A percentile compares a stretch with the other conserved stretches of the same genome.
phyloP scores from a whole-genome alignment of 306 rosid species.

The Begonia loranthoides region DNA sequence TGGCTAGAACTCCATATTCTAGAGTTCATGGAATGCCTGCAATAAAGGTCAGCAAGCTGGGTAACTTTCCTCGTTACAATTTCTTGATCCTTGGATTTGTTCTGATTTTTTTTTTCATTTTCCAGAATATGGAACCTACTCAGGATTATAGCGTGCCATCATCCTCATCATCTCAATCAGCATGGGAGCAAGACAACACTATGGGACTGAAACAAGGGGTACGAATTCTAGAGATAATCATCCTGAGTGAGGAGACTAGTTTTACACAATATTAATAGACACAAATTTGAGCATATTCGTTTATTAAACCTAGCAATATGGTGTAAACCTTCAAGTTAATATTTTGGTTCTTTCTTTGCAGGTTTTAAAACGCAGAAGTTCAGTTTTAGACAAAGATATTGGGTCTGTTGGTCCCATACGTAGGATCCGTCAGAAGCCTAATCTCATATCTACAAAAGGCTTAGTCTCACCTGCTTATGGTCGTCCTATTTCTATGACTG shows the following conservation, averaged over 20 bases:
- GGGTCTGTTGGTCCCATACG: constrained; percentile 82
- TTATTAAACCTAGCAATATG: no score
- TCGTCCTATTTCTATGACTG: constrained; percentile 24
- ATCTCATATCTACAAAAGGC: constrained; percentile 49
- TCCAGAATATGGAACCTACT: constrained; percentile 31
- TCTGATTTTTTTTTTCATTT: constrained; percentile 9
- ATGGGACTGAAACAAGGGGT: constrained; percentile 55
- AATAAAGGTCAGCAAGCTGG: constrained; percentile 38
- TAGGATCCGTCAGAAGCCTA: constrained; percentile 64
- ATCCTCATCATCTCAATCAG: constrained; percentile 38
- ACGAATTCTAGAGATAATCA: constrained; percentile 8
- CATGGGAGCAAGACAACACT: constrained; percentile 32
- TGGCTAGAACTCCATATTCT: constrained; percentile 82
- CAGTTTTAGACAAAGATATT: constrained; percentile 55
- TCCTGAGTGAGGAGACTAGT: no score
- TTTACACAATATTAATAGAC: no score
- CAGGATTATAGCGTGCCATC: constrained; percentile 29
- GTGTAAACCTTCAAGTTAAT: constrained; percentile 5
- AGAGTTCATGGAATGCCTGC: constrained; percentile 34
- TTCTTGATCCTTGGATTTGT: constrained; percentile 5
- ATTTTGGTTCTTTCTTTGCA: constrained; percentile 14
- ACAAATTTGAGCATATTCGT: not conserved
- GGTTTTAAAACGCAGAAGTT: constrained; percentile 58
- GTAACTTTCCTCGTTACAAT: not conserved
- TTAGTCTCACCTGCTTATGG: constrained; percentile 35